Evolutionary conservation across 345 rosid genomes (phyloP).

Genomic region (Salix caprea): DNA sequence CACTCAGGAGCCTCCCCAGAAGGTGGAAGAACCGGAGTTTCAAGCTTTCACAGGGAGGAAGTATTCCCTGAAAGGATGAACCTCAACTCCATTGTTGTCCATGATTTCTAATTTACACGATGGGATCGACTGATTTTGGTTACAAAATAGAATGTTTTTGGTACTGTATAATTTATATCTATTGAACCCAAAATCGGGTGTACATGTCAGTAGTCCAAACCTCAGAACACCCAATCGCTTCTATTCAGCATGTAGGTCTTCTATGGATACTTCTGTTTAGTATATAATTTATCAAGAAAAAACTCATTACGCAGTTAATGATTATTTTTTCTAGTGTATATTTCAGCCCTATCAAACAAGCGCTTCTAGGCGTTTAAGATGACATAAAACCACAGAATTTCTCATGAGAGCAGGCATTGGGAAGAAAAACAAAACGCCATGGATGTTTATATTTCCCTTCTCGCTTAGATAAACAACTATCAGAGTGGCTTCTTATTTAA

Average conservation of each 20-base stretch:
- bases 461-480: too few species aligned
- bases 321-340: too few species aligned
- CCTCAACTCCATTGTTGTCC: background rate
- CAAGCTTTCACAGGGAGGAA: constrained; percentile 66
- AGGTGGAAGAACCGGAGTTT: constrained; percentile 42
- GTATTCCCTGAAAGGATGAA: constrained; percentile 44
- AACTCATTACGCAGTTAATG: too few species aligned
- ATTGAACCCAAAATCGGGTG: background rate
- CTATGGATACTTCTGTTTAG: background rate
- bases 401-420: too few species aligned
- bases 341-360: too few species aligned
- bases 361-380: too few species aligned
- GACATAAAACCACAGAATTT: too few species aligned
- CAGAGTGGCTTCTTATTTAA: too few species aligned
- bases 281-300: background rate
- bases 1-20: constrained; percentile 28
- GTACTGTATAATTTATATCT: background rate
- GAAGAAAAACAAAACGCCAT: too few species aligned
- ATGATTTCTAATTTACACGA: background rate
- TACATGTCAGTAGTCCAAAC: background rate
- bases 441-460: too few species aligned
- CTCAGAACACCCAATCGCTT: too few species aligned
- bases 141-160: background rate
- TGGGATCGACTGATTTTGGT: background rate
- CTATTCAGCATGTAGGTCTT: background rate